These are phyloP conservation scores for Cyamopsis tetragonoloba DNA, from an alignment of 306 rosid species.

Conservation along the genomic window DNA sequence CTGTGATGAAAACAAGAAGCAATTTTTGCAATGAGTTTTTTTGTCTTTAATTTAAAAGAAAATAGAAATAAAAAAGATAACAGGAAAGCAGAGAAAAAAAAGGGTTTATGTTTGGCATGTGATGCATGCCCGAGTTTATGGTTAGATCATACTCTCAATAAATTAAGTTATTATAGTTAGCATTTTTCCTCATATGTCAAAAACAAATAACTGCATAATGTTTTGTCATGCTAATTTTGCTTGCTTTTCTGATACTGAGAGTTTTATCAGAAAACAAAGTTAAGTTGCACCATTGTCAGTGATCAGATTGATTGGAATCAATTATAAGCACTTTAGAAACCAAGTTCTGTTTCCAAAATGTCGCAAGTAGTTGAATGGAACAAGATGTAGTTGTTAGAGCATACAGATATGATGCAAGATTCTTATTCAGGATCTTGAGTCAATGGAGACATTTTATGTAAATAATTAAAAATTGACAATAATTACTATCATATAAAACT, in stretches of 20 bases:
- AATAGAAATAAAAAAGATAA: too few species aligned
- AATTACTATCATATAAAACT: too few species aligned
- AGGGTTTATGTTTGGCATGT: neutral
- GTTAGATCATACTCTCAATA: slow-evolving; percentile 22
- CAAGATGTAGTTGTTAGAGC: neutral
- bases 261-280: slow-evolving; percentile 1
- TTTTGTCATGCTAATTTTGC: slow-evolving; percentile 27
- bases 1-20: slow-evolving; percentile 36
- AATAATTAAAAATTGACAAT: too few species aligned
- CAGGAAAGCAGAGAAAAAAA: neutral
- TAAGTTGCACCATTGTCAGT: neutral
- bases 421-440: too few species aligned
- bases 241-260: neutral
- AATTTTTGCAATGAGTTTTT: slow-evolving; percentile 3
- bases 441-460: too few species aligned
- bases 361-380: neutral
- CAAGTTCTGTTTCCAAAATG: neutral
- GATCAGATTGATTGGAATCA: slow-evolving; percentile 5
- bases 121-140: slow-evolving; percentile 20
- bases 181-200: slow-evolving; percentile 11
- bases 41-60: neutral
- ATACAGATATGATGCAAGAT: neutral
- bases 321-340: neutral
- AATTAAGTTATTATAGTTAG: neutral
- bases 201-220: slow-evolving; percentile 6